phyloP scores from a whole-genome alignment of 108 stramenopile genomes.

The Nitzschia sp. region DNA sequence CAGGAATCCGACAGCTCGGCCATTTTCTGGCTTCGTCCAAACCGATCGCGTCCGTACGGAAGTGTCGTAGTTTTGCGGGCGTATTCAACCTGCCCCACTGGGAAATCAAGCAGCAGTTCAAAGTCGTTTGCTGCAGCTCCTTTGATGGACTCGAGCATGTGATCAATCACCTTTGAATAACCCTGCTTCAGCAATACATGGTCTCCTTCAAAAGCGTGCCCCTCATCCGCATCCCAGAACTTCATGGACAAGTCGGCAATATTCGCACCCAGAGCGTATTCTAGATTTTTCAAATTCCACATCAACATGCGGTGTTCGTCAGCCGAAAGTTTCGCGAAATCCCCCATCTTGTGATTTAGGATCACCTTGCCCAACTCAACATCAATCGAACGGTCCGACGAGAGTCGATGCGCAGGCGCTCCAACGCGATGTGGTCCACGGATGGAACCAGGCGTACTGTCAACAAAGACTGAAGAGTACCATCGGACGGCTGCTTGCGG shows the following conservation, averaged over 20 bases:
- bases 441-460: not conserved
- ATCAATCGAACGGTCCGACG: constrained; percentile 58
- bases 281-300: constrained; percentile 82
- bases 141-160: constrained; percentile 39
- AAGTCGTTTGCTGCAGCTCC: constrained; percentile 40
- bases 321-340: constrained; percentile 40
- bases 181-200: constrained; percentile 77
- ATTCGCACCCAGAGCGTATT: constrained; percentile 68
- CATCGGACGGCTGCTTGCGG: constrained; percentile 39
- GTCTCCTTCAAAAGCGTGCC: constrained; percentile 82
- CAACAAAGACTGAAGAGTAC: constrained; percentile 42
- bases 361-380: constrained; percentile 48
- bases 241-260: constrained; percentile 59
- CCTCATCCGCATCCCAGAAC: constrained; percentile 84
- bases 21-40: constrained; percentile 10
- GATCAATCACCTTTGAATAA: constrained; percentile 48
- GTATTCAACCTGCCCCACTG: constrained; percentile 58
- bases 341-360: constrained; percentile 31
- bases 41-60: constrained; percentile 20
- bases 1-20: constrained; percentile 62
- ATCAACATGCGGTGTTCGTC: constrained; percentile 58
- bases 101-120: constrained; percentile 47
- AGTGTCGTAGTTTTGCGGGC: constrained; percentile 42
- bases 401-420: constrained; percentile 47
- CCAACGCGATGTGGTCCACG: not conserved